Evolutionary conservation across 495 filamentous ascomycete species (phyloP), one percentile per base, ranked within the genome.

Genomic region (Corynascus novoguineensis): DNA sequence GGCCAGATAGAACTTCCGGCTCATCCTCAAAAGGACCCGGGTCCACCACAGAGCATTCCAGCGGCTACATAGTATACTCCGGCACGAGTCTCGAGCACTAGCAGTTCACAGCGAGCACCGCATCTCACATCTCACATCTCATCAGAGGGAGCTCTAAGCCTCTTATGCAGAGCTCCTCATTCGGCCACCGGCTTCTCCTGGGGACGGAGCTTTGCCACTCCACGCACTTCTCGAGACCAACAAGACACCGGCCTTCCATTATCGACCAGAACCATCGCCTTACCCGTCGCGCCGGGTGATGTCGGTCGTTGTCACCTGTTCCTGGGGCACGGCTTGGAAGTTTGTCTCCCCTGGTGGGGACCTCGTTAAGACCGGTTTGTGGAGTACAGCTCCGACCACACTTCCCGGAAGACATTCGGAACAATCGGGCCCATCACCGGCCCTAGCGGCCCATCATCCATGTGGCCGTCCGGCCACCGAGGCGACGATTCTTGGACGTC

Each of bases 381-480:
- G 60, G 40, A 52, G 55, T 52, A 35, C 51, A 48, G 41, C 38
- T 34, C 28, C 59, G 55, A 44, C 50, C 50, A 32, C 55, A 57
- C 53, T 50, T 46, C 58, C 58, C 24, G 48, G 53, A 54, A 62
- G 63, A 62, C 69, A 59, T 62, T 50, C 58, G 61, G 61, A 63
- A 41, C 63, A 52, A 25, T 57, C 51, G 57, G 59, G 60, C 55
- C 64, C 66, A 50, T 66, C 64, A 47, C 62, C 57, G 32, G 50
- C 34, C 55, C 53, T 57, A 59, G 63, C 50, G 57, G 52, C 60
- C 24, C 45, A 58, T 65, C 53, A 65, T 71, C 75, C 72, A 81
- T 82, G 80, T 75, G 72, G 72, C 69, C 67, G 60, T 68, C 68
- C 71, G 74, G 65, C 60, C 64, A 68, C 63, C 65, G 62, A 58